Evolutionary conservation across 805 yeast species (phyloP), one percentile per base, ranked within the genome.

Genomic region (Naumovozyma castellii): DNA sequence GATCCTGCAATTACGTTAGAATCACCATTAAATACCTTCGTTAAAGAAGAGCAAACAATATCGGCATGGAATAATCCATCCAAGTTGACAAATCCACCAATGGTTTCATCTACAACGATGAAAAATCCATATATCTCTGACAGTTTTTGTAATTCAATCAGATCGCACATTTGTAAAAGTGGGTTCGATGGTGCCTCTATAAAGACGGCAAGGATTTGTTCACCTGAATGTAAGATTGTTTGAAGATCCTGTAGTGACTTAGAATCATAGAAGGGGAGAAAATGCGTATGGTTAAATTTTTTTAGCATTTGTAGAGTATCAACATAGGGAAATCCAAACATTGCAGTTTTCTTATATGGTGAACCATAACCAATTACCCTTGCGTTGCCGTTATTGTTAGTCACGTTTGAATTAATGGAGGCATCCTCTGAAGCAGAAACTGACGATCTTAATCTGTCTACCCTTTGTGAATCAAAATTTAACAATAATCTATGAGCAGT

Each of bases 101-200:
- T 83, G 1, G 97, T 92, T 56, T 92, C 98, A 63, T 92, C 98
- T 31, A 92, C 81, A 14, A 84, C 84, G 27, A 92, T 76, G 13
- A 79, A 78, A 62, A 92, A 92, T 2, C 73, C 71, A 63, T 72
- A 84, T 49, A 79, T 68, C 43, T 75, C 75, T 3, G 94, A 78
- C 40, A 92, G 68, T 40, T 69, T 56, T 41, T 80, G 72, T 43
- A 87, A 73, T 49, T 78, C 73, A 32, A 58, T 57, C 53, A 92
- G 65, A 57, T 94, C 76, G 1, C 96, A 95, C 34, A 95, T 82
- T 54, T 78, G 82, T 45, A 94, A 67, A 44, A 88, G 66, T n/a
- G 97, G 97, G 59, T 88, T 88, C 0, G 95, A 82, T 1, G 99
- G 98, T 44, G 94, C 81, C 61, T 92, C 98, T 57, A 95, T 82